Conservation (phyloP, 2,329 filamentous ascomycete species). For the Fusarium verrucosum region DNA sequence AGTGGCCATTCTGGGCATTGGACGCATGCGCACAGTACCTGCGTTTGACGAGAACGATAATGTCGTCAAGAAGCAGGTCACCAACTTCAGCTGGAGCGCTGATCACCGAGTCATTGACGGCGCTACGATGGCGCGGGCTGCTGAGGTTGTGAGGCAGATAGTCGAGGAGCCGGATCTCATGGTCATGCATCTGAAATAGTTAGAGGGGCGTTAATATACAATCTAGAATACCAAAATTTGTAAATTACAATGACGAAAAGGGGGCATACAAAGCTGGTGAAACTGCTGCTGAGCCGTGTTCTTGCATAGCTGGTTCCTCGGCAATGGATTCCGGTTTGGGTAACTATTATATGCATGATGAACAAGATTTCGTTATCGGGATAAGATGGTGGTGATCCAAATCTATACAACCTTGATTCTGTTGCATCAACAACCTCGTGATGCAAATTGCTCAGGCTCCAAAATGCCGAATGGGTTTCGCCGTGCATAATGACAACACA, state of each 20-base stretch:
- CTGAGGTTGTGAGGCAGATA: conserved; percentile 78
- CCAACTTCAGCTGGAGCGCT: conserved; percentile 95
- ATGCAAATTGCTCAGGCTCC: conserved; percentile 13
- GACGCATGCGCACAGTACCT: conserved; percentile 80
- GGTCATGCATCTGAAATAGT: conserved; percentile 80
- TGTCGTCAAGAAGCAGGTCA: conserved; percentile 79
- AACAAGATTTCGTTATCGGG: neutral
- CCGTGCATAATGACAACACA: conserved; percentile 27
- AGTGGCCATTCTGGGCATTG: conserved; percentile 90
- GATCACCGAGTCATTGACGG: conserved; percentile 96
- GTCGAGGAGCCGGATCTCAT: conserved; percentile 89
- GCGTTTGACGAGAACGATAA: conserved; percentile 72
- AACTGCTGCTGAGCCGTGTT: neutral
- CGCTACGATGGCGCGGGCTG: conserved; percentile 91
- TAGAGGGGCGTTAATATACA: conserved; percentile 5
- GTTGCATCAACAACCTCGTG: conserved; percentile 10
- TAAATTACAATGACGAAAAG: neutral
- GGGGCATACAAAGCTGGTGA: neutral
- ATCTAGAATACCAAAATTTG: conserved; percentile 8
- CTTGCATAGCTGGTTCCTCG: neutral
- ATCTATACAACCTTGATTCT: conserved; percentile 9
- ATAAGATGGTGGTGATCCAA: neutral
- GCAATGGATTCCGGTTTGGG: neutral
- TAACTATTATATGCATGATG: neutral
- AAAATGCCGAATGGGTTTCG: conserved; percentile 16